Evolutionary conservation across 2,329 filamentous ascomycete genomes (phyloP).

Genomic region (Nannizzia gypsea): DNA sequence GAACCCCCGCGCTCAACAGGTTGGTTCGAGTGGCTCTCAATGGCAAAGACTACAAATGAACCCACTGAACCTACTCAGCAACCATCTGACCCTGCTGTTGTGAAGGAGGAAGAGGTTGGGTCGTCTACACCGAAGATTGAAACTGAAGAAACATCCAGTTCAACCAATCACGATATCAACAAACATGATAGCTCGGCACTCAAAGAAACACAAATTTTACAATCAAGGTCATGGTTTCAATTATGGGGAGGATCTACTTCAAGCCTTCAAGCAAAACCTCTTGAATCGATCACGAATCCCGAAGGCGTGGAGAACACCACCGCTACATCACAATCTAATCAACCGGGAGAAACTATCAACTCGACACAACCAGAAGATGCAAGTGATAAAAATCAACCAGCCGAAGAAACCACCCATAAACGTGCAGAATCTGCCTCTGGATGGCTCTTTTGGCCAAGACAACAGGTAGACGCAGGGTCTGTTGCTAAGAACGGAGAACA

Average conservation of each 20-base stretch:
- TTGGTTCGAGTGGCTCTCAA: slow-evolving; percentile 15
- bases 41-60: slow-evolving; percentile 11
- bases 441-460: slow-evolving; percentile 1
- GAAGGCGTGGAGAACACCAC: not conserved
- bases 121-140: not conserved
- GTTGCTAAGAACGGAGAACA: not conserved
- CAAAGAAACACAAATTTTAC: slow-evolving; percentile 11
- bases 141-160: not conserved
- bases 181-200: not conserved
- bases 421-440: not conserved
- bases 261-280: slow-evolving; percentile 11
- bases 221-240: slow-evolving; percentile 35
- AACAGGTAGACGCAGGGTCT: not conserved
- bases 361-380: not conserved
- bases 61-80: slow-evolving; percentile 14
- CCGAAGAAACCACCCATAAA: not conserved
- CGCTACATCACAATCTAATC: not conserved
- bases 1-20: slow-evolving; percentile 6
- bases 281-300: slow-evolving; percentile 18
- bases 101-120: not conserved
- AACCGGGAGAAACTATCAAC: not conserved
- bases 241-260: slow-evolving; percentile 29
- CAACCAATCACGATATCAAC: not conserved
- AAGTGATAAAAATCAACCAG: not conserved
- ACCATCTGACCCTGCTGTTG: slow-evolving; percentile 8